Evolutionary conservation across 2,329 filamentous ascomycete genomes (phyloP), one percentile per base, ranked within the genome.

Genomic region (Claviceps arundinis): DNA sequence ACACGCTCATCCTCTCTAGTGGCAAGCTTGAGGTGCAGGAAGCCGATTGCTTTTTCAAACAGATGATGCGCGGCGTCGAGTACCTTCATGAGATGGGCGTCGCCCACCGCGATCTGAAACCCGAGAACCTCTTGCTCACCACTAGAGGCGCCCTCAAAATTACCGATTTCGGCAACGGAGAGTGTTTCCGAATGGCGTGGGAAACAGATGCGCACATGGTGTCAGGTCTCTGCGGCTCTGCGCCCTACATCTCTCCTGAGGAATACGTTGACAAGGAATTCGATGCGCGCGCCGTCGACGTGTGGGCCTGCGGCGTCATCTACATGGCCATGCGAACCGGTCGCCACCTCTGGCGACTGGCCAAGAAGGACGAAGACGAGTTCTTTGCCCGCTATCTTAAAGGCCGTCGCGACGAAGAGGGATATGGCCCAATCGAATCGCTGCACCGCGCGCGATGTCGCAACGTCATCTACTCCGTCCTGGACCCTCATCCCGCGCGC

Each of bases 31-130:
- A 93, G 66, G 88, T 94, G 34, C 76, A 82, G 55, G 93, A 98
- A 69, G 91, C 93, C 55, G 93, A 98, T 67, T 98, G 93, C 70
- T 94, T 93, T 68, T 98, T 98, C 76, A 95, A 97, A 72, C 93
- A 98, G 69, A 83, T 97, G 69, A 97, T 98, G 91, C 87, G 93
- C 53, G 93, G 93, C 56, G 93, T 98, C 50, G 91, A 97, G 69
- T 98, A 98, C 68, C 89, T 98, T 74, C 93, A 98, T 70, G 91
- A 97, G 65, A 98, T 97, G 93, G 93, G 93, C 52, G 93, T 98
- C 26, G 91, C 93, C 13, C 93, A 98, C 67, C 87, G 93, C 56
- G 93, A 98, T 62, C 73, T 98, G 46, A 98, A 98, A 69, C 93
- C 93, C 0, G 93, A 98, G 68, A 98, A 98, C 60, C 77, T 98